Evolutionary conservation across 495 filamentous ascomycete genomes (phyloP).

Genomic region (Penicillium bialowiezense): DNA sequence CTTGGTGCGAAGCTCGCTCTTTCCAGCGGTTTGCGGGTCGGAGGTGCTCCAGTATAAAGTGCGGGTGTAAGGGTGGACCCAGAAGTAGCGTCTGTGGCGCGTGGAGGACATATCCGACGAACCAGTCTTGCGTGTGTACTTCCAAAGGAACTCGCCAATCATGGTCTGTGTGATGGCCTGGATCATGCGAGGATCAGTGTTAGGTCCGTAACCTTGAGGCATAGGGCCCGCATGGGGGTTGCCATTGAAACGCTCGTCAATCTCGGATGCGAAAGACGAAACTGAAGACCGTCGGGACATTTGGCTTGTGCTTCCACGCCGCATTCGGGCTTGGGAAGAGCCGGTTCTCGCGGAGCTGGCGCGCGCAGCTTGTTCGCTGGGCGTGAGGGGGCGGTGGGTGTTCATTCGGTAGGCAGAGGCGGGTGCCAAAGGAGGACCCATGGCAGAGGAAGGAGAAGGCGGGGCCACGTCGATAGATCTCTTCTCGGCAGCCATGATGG

Average conservation of each 20-base stretch:
- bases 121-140: constrained; percentile 91
- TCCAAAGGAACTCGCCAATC: constrained; percentile 99
- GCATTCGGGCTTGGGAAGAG: constrained; percentile 38
- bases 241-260: constrained; percentile 87
- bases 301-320: constrained; percentile 49
- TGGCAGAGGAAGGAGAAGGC: constrained; percentile 48
- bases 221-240: constrained; percentile 55
- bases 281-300: constrained; percentile 77
- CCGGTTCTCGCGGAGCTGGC: constrained; percentile 55
- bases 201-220: constrained; percentile 50
- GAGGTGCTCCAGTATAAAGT: constrained; percentile 95
- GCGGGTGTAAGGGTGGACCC: constrained; percentile 96
- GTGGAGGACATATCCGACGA: constrained; percentile 82
- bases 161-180: constrained; percentile 99
- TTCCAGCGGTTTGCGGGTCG: constrained; percentile 76
- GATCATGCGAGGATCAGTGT: constrained; percentile 95
- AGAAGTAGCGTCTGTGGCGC: constrained; percentile 93
- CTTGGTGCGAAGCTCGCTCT: constrained; percentile 82
- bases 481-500: constrained; percentile 74
- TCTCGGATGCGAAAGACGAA: constrained; percentile 91
- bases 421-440: constrained; percentile 84
- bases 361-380: constrained; percentile 46
- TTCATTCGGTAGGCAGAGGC: constrained; percentile 69
- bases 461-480: constrained; percentile 47
- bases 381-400: constrained; percentile 67